phyloP scores from a whole-genome alignment of 2,329 filamentous ascomycete species.

The Xylaria sp. region DNA sequence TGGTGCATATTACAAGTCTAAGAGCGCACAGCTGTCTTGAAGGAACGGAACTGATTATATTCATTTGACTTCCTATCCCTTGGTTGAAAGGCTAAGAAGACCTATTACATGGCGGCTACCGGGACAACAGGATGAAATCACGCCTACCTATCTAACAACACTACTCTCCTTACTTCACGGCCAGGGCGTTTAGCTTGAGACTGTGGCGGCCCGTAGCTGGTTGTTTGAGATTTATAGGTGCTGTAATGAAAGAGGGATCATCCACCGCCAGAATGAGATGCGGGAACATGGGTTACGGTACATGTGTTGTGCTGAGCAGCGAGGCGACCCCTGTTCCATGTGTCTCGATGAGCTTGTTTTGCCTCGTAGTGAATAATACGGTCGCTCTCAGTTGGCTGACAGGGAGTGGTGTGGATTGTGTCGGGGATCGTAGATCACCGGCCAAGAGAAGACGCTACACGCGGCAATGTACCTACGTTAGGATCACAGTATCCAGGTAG shows the following conservation, averaged over 20 bases:
- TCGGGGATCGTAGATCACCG: constrained; percentile 29
- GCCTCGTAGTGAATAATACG: constrained; percentile 26
- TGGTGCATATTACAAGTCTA: constrained; percentile 16
- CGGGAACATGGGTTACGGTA: constrained; percentile 34
- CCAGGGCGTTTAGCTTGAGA: constrained; percentile 18
- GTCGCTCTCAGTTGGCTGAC: constrained; percentile 11
- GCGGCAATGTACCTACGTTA: background rate
- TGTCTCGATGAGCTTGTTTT: constrained; percentile 40
- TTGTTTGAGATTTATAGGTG: constrained; percentile 61
- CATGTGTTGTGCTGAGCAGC: constrained; percentile 38
- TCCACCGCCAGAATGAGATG: constrained; percentile 54
- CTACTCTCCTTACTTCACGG: background rate
- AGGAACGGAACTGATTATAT: constrained; percentile 21
- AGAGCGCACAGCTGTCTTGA: background rate
- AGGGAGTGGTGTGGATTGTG: constrained; percentile 16
- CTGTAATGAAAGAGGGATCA: constrained; percentile 57
- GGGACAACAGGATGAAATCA: background rate
- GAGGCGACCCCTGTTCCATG: constrained; percentile 42
- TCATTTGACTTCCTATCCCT: constrained; percentile 17
- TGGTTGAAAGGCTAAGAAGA: constrained; percentile 1
- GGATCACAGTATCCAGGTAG: background rate
- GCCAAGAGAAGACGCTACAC: background rate
- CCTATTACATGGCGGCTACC: constrained; percentile 3
- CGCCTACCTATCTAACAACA: background rate
- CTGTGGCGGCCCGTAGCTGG: constrained; percentile 27